phyloP scores from a whole-genome alignment of 169 alveolate species.

The Theileria annulata region DNA sequence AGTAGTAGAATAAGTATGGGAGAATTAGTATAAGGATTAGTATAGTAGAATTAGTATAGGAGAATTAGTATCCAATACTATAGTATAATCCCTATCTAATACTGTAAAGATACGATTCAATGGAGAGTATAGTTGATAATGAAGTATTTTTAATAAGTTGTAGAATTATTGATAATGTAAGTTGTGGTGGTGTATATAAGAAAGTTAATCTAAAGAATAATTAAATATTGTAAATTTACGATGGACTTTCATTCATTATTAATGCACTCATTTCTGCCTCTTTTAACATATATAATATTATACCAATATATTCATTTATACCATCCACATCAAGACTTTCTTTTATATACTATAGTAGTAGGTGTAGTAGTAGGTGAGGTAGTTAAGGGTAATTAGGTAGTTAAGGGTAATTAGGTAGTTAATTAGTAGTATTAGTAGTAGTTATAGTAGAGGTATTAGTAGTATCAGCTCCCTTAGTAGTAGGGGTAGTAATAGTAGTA shows the following conservation, averaged over 20 bases:
- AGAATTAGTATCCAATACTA: too few species aligned
- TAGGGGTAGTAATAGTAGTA: too few species aligned
- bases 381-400: too few species aligned
- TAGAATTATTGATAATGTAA: slow-evolving; percentile 43
- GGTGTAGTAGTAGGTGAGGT: too few species aligned
- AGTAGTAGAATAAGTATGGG: too few species aligned
- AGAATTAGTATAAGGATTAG: too few species aligned
- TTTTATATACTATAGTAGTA: slow-evolving; percentile 37
- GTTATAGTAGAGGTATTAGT: too few species aligned
- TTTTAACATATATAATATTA: slow-evolving; percentile 27
- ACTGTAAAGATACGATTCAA: slow-evolving; percentile 33
- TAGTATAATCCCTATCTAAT: too few species aligned
- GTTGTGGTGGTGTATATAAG: slow-evolving; percentile 61
- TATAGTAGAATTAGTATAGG: too few species aligned
- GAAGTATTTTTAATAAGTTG: slow-evolving; percentile 36
- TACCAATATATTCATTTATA: slow-evolving; percentile 42
- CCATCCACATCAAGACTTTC: slow-evolving; percentile 56
- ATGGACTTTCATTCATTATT: slow-evolving; percentile 50
- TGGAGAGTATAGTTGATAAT: slow-evolving; percentile 26
- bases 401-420: too few species aligned
- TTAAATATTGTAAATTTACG: slow-evolving; percentile 17
- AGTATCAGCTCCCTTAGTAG: too few species aligned
- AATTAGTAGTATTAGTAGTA: not conserved
- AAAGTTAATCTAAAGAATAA: slow-evolving; percentile 37
- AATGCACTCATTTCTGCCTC: slow-evolving; percentile 38